A percentile compares a stretch with the other conserved stretches of the same genome.
Evolutionary conservation across 192 early-diverging fungal genomes (phyloP).

Genomic region (Backusella tuberculispora): DNA sequence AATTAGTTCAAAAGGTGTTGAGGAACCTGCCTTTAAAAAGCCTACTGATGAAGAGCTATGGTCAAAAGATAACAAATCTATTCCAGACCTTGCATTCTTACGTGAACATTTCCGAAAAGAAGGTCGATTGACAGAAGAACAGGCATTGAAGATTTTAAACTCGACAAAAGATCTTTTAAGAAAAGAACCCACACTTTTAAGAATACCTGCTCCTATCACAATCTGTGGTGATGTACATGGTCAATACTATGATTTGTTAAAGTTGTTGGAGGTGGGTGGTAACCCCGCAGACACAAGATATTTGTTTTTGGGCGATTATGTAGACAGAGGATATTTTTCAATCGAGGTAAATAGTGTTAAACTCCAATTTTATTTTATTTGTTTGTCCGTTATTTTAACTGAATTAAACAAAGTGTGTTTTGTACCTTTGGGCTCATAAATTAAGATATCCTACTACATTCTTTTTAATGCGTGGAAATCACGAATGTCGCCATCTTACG

Average conservation of each 20-base stretch:
- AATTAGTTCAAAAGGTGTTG: conserved; percentile 43
- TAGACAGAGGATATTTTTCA: conserved; percentile 97
- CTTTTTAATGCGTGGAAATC: conserved; percentile 93
- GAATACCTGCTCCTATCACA: conserved; percentile 89
- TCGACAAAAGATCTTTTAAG: conserved; percentile 77
- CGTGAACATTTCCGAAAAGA: conserved; percentile 90
- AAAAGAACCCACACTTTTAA: conserved; percentile 81
- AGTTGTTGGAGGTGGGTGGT: conserved; percentile 94
- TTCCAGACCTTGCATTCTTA: conserved; percentile 81
- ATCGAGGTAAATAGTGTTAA: conserved; percentile 67
- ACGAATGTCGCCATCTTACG: conserved; percentile 97
- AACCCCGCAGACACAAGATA: conserved; percentile 81
- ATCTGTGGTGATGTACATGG: conserved; percentile 95
- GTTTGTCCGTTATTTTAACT: neutral
- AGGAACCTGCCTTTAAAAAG: conserved; percentile 50
- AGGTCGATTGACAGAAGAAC: conserved; percentile 86
- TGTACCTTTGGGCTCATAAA: conserved; percentile 89
- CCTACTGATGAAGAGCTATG: conserved; percentile 53
- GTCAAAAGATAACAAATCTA: conserved; percentile 51
- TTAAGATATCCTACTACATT: conserved; percentile 86
- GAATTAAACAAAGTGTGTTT: conserved; percentile 65
- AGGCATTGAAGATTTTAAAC: conserved; percentile 83
- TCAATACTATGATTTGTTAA: conserved; percentile 95
- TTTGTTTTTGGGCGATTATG: conserved; percentile 98
- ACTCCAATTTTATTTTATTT: neutral